Conservation (phyloP, 2,329 filamentous ascomycete species). For the Neofusicoccum laricinum region DNA sequence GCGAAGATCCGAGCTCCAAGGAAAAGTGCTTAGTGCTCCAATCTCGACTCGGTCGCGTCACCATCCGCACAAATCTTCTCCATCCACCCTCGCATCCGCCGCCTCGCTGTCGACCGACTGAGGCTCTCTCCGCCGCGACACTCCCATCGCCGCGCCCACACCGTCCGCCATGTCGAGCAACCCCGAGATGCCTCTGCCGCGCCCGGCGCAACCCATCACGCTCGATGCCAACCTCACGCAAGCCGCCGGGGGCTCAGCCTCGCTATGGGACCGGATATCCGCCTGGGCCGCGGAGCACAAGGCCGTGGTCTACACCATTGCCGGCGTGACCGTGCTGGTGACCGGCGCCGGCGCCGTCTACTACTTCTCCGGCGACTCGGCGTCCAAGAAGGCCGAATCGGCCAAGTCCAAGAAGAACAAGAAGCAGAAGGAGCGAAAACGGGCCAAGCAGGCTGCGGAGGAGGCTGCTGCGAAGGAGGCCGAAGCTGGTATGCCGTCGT, state of each 20-base stretch:
- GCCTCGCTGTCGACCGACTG: not conserved
- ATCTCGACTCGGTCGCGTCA: conserved; percentile 8
- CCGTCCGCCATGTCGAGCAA: conserved; percentile 39
- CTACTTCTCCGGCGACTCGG: conserved; percentile 67
- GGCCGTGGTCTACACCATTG: conserved; percentile 91
- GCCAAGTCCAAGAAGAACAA: conserved; percentile 60
- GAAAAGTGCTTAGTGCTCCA: conserved; percentile 12
- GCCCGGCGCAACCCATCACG: conserved; percentile 15
- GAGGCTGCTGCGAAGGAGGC: conserved; percentile 48
- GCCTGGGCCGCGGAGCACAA: conserved; percentile 96
- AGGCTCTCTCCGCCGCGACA: not conserved
- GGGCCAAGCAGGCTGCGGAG: conserved; percentile 69
- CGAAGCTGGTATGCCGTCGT: conserved; percentile 19
- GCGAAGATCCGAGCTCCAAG: conserved; percentile 16
- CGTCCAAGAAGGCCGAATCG: conserved; percentile 35
- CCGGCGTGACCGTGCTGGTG: conserved; percentile 87
- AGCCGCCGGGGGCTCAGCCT: conserved; percentile 55
- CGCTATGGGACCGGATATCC: conserved; percentile 85
- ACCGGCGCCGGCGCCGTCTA: conserved; percentile 91
- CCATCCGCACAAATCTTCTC: conserved; percentile 4
- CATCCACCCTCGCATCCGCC: conserved; percentile 11
- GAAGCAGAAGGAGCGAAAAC: conserved; percentile 86
- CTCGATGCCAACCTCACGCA: conserved; percentile 29
- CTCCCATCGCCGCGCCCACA: not conserved
- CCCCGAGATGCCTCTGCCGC: conserved; percentile 30